Percentiles rank a stretch among this genome's conserved stretches.
These are phyloP conservation scores for Odonthalia washingtoniensis DNA, from an alignment of 31 red algal species.

Conservation along the genomic window DNA sequence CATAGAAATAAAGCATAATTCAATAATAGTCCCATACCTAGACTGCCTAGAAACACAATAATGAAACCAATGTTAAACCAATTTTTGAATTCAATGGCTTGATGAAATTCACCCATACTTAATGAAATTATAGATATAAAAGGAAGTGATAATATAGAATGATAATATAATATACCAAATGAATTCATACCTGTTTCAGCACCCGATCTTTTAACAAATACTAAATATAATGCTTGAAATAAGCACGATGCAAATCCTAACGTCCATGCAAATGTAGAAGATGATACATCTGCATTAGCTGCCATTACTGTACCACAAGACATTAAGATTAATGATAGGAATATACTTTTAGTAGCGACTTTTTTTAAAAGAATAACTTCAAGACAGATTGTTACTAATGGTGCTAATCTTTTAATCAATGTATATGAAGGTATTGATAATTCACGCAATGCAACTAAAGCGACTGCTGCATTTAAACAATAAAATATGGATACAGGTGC, in stretches of 20 bases:
- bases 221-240: constrained; percentile 91
- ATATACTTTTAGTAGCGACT: constrained; percentile 47
- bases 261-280: constrained; percentile 69
- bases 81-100: constrained; percentile 40
- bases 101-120: constrained; percentile 63
- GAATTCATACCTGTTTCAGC: constrained; percentile 73
- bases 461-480: constrained; percentile 85
- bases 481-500: constrained; percentile 89
- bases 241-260: constrained; percentile 81
- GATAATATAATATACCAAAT: constrained; percentile 83
- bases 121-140: constrained; percentile 64
- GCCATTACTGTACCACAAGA: constrained; percentile 83
- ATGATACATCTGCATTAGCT: constrained; percentile 63
- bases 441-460: constrained; percentile 78
- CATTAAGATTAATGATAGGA: constrained; percentile 72
- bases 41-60: constrained; percentile 53
- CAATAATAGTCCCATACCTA: constrained; percentile 77
- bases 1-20: constrained; percentile 95
- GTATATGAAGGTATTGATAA: constrained; percentile 86
- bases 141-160: constrained; percentile 85
- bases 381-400: constrained; percentile 74
- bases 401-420: constrained; percentile 87
- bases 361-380: constrained; percentile 74
- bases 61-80: constrained; percentile 70
- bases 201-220: constrained; percentile 86